Evolutionary conservation across 2,329 filamentous ascomycete species (phyloP), one percentile per base, ranked within the genome.

Genomic region (Alternaria arbusti): DNA sequence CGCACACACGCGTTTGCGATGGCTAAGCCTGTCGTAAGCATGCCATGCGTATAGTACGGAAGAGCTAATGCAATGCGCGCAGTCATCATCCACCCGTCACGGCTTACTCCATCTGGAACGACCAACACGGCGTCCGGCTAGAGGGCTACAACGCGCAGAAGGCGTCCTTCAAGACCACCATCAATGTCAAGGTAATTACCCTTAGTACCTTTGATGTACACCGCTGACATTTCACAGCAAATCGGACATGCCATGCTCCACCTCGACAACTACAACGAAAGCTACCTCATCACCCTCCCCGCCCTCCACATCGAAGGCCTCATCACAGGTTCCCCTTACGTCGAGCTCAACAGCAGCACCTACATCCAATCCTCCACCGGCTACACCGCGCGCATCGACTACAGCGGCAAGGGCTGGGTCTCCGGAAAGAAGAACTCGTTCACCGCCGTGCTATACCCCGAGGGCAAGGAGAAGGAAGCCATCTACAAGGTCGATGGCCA

Each of bases 381-480:
- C 57, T 97, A 91, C 83, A 91, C 93, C 5, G 88, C 93, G 68
- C 94, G 93, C 83, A 92, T 98, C 74, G 93, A 97, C 78, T 99
- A 97, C 84, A 91, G 89, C 65, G 94, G 95, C 74, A 95, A 93
- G 79, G 95, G 95, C 61, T 99, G 95, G 95, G 82, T 99, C 10
- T 94, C 91, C 49, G 96, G 95, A 70, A 97, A 97, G 86, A 97
- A 97, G 85, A 98, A 98, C 83, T 91, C 87, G 60, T 93, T 98
- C 78, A 88, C 85, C 12, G 95, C 94, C 13, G 85, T 85, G 23
- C 79, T 98, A 61, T 94, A 91, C 82, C 92, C 80, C 82, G 89
- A 83, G 65, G 87, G 85, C 66, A 89, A 82, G 81, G 93, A 90
- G 80, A 91, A 91, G 81, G 90, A 92, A 56, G 86, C 88, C 64